Evolutionary conservation across 768 basidiomycete species (phyloP), one percentile per base, ranked within the genome.

Genomic region (Mycena kentingensis): DNA sequence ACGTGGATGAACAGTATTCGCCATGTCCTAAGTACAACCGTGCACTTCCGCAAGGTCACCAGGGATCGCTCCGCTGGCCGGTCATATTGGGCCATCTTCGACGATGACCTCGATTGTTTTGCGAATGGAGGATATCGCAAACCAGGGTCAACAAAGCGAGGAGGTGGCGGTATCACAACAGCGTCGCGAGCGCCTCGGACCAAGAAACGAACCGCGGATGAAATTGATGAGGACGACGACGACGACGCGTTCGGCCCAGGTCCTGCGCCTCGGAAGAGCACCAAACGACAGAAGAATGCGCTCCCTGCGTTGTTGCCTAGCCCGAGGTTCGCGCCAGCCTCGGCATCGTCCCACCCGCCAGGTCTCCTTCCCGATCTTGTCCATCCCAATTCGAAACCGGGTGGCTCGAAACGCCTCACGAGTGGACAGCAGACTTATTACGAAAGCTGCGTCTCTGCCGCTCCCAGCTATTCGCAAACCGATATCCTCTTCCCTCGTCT

Each of bases 1-100:
- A 96, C 93, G 5, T 98, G 96, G 96, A 94, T 95, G 84, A 97
- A 97, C 70, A 95, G 93, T 49, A 93, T 98, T 54, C 83, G 96
- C n/a, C 95, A 98, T 70, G 94, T 95, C 42, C 79, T 98, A 22
- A 93, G 90, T 58, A 92, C 94, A 3, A 96, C 95, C 37, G 83
- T 88, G 31, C 88, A 88, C 62, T 98, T 97, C 69, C 83, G 92
- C 57, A 97, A 96, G 61, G 83, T 88, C 0, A 81, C 84, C 3
- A 76, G 93, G 19, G 86, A 90, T 52, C 82, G 87, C 12, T 78
- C 83, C 22, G 80, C 88, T 28, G 91, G 93, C 28, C 82, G 92
- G 42, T 90, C 90, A 21, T 80, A 88, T 28, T 95, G 93, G 93
- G 88, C 88, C 2, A 90, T 95, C 56, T 88, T 82, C 67, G 85